These are phyloP conservation scores for Verticillium nubilum DNA, from an alignment of 2,329 filamentous ascomycete genomes.

Conservation along the genomic window DNA sequence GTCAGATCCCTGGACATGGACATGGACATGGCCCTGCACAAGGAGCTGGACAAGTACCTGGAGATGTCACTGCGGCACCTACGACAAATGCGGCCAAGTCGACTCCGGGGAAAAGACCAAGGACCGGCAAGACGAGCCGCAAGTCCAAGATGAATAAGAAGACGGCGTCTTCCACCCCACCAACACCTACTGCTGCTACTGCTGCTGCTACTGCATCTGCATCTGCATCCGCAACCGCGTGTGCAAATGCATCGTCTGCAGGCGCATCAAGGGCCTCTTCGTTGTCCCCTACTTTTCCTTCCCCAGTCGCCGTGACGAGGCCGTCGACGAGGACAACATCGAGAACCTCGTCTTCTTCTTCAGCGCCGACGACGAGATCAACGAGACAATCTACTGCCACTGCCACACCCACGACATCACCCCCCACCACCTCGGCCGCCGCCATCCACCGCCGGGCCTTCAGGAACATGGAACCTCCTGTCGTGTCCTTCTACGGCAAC, in stretches of 20 bases:
- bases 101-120: conserved; percentile 10
- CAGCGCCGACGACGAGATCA: conserved; percentile 1
- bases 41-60: neutral
- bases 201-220: neutral
- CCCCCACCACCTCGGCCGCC: conserved; percentile 1
- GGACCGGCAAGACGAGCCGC: conserved; percentile 5
- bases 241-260: neutral
- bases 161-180: neutral
- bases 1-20: neutral
- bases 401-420: neutral
- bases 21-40: neutral
- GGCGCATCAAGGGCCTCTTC: neutral
- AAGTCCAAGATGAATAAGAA: conserved; percentile 11
- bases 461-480: conserved; percentile 25
- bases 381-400: conserved; percentile 1
- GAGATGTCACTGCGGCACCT: neutral
- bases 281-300: neutral
- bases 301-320: neutral
- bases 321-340: neutral
- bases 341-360: neutral
- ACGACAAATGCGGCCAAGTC: conserved; percentile 3
- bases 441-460: conserved; percentile 10
- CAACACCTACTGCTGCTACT: neutral
- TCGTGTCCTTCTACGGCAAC: conserved; percentile 52
- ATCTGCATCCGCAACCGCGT: neutral